Percentiles rank a stretch among this genome's conserved stretches.
These are phyloP conservation scores for Coemansia sp. DNA, from an alignment of 192 early-diverging fungal species.

Conservation along the genomic window DNA sequence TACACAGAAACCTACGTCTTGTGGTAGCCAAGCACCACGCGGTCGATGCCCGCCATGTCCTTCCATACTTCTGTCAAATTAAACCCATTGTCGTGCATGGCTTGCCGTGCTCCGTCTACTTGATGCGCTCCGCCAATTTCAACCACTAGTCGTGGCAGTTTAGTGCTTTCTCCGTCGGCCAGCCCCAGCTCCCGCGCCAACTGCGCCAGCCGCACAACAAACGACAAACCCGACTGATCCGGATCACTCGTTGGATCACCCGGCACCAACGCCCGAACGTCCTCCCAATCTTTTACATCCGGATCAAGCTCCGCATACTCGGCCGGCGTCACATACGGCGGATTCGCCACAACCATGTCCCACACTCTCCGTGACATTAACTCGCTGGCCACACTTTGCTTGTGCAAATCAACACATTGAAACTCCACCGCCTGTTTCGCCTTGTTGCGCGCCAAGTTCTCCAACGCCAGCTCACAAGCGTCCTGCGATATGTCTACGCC, in stretches of 20 bases:
- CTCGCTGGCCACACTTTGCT: background rate
- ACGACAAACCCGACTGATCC: conserved; percentile 30
- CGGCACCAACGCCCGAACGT: conserved; percentile 67
- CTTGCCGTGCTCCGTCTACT: conserved; percentile 45
- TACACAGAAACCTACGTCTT: conserved; percentile 6
- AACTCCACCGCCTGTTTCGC: conserved; percentile 51
- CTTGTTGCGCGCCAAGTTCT: conserved; percentile 51
- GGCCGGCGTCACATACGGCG: conserved; percentile 77
- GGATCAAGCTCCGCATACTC: conserved; percentile 70
- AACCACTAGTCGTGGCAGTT: conserved; percentile 69
- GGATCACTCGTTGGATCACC: background rate
- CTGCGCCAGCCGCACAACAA: conserved; percentile 31
- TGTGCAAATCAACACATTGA: conserved; percentile 44
- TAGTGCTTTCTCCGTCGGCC: background rate
- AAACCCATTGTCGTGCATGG: conserved; percentile 59
- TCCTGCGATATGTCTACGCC: conserved; percentile 68
- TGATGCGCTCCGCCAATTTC: conserved; percentile 83
- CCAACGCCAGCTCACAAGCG: conserved; percentile 63
- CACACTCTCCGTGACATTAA: conserved; percentile 14
- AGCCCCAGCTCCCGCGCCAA: conserved; percentile 21
- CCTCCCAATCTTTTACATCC: conserved; percentile 87
- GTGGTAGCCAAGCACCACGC: conserved; percentile 61
- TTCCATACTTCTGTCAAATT: conserved; percentile 68
- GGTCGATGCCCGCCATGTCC: conserved; percentile 70
- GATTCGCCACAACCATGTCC: conserved; percentile 86